Percentiles rank a stretch among this genome's conserved stretches.
These are phyloP conservation scores for Mucor lusitanicus DNA, from an alignment of 371 early-diverging fungal species.

Conservation along the genomic window DNA sequence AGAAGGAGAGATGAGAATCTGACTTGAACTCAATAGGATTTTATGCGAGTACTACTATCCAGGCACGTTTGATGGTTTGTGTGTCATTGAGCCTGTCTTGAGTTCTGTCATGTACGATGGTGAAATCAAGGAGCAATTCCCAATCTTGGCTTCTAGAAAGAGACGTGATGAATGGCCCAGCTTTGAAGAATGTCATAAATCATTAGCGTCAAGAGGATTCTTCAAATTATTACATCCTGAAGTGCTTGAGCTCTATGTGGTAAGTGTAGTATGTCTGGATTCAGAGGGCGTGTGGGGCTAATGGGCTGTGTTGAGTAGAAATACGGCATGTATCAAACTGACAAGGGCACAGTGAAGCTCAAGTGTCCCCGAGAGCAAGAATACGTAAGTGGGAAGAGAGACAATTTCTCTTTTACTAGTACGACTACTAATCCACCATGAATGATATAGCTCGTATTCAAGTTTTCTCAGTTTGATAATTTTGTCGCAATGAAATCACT, in stretches of 20 bases:
- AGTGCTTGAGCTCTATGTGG: slow-evolving; percentile 40
- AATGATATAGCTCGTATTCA: slow-evolving; percentile 29
- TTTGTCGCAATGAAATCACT: slow-evolving; percentile 11
- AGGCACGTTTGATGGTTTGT: slow-evolving; percentile 37
- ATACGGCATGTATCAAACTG: slow-evolving; percentile 45
- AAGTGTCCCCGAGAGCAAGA: slow-evolving; percentile 45
- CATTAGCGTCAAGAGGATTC: slow-evolving; percentile 25
- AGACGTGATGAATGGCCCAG: slow-evolving; percentile 36
- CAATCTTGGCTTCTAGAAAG: slow-evolving; percentile 15
- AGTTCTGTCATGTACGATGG: slow-evolving; percentile 2
- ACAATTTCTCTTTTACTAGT: too few species aligned
- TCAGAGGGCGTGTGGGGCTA: background rate
- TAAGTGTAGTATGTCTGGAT: slow-evolving; percentile 8
- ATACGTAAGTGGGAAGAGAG: slow-evolving; percentile 32
- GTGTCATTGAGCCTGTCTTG: slow-evolving; percentile 38
- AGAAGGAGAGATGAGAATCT: slow-evolving; percentile 8
- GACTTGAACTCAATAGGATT: slow-evolving; percentile 19
- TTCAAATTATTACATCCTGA: slow-evolving; percentile 42
- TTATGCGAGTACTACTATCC: slow-evolving; percentile 39
- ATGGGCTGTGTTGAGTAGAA: slow-evolving; percentile 14
- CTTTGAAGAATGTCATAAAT: slow-evolving; percentile 34
- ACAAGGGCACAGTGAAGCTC: slow-evolving; percentile 41
- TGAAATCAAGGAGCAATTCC: slow-evolving; percentile 9
- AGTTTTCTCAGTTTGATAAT: slow-evolving; percentile 7
- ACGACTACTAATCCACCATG: background rate